Conservation (phyloP, 1,139 yeast genomes). For the Kluyveromyces sp. region DNA sequence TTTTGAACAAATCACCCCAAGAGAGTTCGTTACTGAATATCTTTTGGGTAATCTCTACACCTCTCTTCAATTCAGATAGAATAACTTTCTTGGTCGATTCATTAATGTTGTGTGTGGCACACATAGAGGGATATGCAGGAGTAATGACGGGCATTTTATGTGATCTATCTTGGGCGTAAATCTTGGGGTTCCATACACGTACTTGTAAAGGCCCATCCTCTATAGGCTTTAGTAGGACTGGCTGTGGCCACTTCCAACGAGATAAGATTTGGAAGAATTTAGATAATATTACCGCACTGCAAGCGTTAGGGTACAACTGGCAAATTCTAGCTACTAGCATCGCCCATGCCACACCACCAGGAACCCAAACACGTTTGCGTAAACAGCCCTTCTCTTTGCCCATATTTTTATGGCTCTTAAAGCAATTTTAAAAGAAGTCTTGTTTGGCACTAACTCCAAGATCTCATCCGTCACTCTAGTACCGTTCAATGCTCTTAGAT, state of each 20-base stretch:
- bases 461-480: constrained; percentile 97
- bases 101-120: constrained; percentile 95
- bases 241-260: constrained; percentile 99
- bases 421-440: constrained; percentile 88
- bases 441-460: constrained; percentile 79
- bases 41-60: constrained; percentile 61
- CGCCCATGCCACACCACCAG: constrained; percentile 99
- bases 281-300: constrained; percentile 80
- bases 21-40: constrained; percentile 53
- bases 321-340: constrained; percentile 96
- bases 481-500: constrained; percentile 83
- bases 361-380: constrained; percentile 91
- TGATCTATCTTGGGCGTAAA: constrained; percentile 78
- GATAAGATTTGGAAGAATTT: constrained; percentile 80
- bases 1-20: constrained; percentile 71
- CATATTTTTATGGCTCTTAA: constrained; percentile 87
- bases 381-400: constrained; percentile 93
- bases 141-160: constrained; percentile 99
- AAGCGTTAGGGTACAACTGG: constrained; percentile 93
- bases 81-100: constrained; percentile 79
- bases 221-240: constrained; percentile 81
- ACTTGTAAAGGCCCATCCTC: constrained; percentile 98
- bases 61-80: constrained; percentile 66
- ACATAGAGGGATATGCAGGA: constrained; percentile 98
- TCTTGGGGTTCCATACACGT: constrained; percentile 91